Base-by-base conservation (phyloP, 2,329 filamentous ascomycete genomes). In the Dactylonectria estremocensis region DNA sequence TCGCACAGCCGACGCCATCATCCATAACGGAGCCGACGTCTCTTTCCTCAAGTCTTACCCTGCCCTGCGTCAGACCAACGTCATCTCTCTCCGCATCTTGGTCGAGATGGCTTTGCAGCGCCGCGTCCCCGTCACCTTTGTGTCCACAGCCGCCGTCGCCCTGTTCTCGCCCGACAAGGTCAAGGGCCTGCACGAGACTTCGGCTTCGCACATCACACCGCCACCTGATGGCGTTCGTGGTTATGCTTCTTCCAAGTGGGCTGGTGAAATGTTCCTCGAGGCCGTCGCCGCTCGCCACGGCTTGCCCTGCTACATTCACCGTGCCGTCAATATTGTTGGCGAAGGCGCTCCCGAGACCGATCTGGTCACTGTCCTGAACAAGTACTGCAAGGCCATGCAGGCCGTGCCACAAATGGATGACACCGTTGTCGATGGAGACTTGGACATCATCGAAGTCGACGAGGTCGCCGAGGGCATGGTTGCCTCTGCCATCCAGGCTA, bases 1-100 rank as follows among this genome's bases (percentile, higher is more conserved):
- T 13, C 37, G 46, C 2, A 50, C 73, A 5, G 80, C 76, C 1
- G 80, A 85, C 70, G 70, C 85, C 4, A 84, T 91, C 56, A 85
- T 92, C 28, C 89, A 86, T 72, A 79, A 78, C 37, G 84, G 82
- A 7, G 83, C 82, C 9, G 77, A 81, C 50, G 73, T 73, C 11
- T 79, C 69, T 8, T 81, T 73, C 71, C 65, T 74, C 61, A 78
- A 83, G 61, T 65, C 63, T 4, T 83, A 82, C 68, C 40, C 63
- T 1, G 64, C 71, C 1, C 66, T 83, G 0, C 58, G 71, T 5
- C 24, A n/a, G 0, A 22, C 73, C 8, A 83, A 83, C 60, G 58
- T 82, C 1, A n/a, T 31, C 0, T 75, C 80, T 0, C 80, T 77
- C 0, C 67, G 71, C n/a, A 72, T 77, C 13, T 67, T 84, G 2